Percentiles rank a stretch among this genome's conserved stretches.
Conservation (phyloP, 805 yeast genomes). For the Candida sakaeoensis region DNA sequence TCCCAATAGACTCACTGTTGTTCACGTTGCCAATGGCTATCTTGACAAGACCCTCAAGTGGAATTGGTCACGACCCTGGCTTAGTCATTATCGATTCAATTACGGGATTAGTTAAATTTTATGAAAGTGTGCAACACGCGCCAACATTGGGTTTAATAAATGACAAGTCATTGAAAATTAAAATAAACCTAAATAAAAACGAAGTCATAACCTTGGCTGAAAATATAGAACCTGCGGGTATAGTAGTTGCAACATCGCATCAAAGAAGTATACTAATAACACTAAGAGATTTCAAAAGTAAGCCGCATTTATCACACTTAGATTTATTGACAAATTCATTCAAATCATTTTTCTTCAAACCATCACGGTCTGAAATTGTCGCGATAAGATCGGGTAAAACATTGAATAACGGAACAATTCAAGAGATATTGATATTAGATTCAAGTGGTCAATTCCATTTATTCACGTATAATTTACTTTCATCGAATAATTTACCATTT, state of each 20-base stretch:
- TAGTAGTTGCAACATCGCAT: conserved; percentile 63
- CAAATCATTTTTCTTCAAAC: conserved; percentile 7
- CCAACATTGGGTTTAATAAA: conserved; percentile 59
- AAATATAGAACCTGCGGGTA: conserved; percentile 70
- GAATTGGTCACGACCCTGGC: conserved; percentile 57
- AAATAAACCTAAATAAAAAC: conserved; percentile 35
- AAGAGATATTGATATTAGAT: conserved; percentile 42
- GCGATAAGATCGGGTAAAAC: conserved; percentile 54
- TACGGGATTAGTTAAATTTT: conserved; percentile 60
- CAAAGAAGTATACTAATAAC: conserved; percentile 63
- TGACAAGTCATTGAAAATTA: conserved; percentile 40
- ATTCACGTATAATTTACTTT: conserved; percentile 24
- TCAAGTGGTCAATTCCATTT: conserved; percentile 39
- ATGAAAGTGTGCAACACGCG: conserved; percentile 71
- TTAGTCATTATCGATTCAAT: conserved; percentile 59
- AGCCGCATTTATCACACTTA: conserved; percentile 41
- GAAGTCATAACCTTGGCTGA: conserved; percentile 59
- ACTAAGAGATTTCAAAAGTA: conserved; percentile 66
- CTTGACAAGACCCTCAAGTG: conserved; percentile 55
- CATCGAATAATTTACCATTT: conserved; percentile 26
- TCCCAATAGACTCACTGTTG: conserved; percentile 35
- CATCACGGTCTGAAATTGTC: conserved; percentile 44
- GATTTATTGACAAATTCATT: conserved; percentile 23
- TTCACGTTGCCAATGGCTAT: conserved; percentile 47
- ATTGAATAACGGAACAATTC: conserved; percentile 46